Percentiles rank a stretch among this genome's conserved stretches.
phyloP scores from a whole-genome alignment of 2,329 filamentous ascomycete species.

The Diplodia sapinea region DNA sequence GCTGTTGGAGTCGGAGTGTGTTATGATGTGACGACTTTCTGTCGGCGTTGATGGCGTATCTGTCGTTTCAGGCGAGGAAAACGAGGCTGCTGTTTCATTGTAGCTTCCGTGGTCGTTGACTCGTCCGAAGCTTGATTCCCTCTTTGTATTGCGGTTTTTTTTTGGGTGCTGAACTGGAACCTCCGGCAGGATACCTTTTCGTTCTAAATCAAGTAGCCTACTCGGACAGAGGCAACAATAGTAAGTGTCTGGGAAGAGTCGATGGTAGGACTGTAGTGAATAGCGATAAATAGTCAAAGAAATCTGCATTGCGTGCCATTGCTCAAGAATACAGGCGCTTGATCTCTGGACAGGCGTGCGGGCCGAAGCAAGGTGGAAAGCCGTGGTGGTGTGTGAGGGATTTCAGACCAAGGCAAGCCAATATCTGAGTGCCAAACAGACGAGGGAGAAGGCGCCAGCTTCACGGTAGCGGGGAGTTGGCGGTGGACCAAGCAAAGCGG shows the following conservation, averaged over 20 bases:
- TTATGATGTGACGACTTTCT: constrained; percentile 14
- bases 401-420: too few relatives aligned
- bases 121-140: constrained; percentile 1
- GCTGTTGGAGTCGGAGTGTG: background rate
- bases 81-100: background rate
- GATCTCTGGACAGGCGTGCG: background rate
- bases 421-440: too few relatives aligned
- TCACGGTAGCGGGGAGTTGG: background rate
- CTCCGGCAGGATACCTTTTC: constrained; percentile 3
- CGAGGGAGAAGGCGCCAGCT: too few relatives aligned
- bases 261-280: constrained; percentile 9
- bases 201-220: background rate
- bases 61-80: background rate
- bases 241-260: background rate
- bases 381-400: background rate
- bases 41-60: constrained; percentile 16
- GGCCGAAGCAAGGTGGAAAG: background rate
- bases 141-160: background rate
- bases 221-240: background rate
- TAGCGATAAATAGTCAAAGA: constrained; percentile 8
- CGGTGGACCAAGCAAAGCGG: background rate
- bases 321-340: background rate
- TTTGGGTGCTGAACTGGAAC: background rate
- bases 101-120: background rate
- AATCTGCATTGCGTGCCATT: constrained; percentile 13